Conservation (phyloP, 208 protist species). For the Crithidia bombi region DNA sequence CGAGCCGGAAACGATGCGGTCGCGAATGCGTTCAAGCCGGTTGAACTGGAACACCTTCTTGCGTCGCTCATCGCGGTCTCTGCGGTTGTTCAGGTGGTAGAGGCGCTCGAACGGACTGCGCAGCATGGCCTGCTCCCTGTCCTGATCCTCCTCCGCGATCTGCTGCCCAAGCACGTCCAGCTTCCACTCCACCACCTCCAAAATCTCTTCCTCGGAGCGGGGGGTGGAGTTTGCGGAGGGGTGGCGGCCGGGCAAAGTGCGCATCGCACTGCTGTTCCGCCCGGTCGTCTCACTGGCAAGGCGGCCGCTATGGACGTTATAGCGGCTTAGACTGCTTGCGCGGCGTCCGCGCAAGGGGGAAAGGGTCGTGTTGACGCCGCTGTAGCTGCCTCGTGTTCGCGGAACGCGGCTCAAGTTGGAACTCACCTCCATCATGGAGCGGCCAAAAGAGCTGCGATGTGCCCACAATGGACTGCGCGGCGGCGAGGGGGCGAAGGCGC, state of each 20-base stretch:
- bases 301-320: background rate
- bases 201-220: conserved; percentile 38
- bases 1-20: conserved; percentile 53
- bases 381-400: background rate
- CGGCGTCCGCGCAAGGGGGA: conserved; percentile 10
- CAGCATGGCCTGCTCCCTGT: conserved; percentile 48
- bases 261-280: background rate
- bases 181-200: conserved; percentile 57
- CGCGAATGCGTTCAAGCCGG: conserved; percentile 54
- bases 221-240: too few species aligned
- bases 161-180: conserved; percentile 44
- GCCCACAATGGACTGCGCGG: conserved; percentile 22
- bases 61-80: conserved; percentile 69
- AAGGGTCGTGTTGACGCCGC: background rate
- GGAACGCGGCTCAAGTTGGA: background rate
- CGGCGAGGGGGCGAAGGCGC: conserved; percentile 3
- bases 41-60: conserved; percentile 52
- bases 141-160: conserved; percentile 38
- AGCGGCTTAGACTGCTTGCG: background rate
- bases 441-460: conserved; percentile 18
- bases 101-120: conserved; percentile 66
- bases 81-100: conserved; percentile 87
- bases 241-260: conserved; percentile 4
- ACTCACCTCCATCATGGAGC: background rate
- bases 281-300: background rate